These are phyloP conservation scores for Musa beccarii DNA, from an alignment of 176 grass and related monocot species.

Conservation along the genomic window DNA sequence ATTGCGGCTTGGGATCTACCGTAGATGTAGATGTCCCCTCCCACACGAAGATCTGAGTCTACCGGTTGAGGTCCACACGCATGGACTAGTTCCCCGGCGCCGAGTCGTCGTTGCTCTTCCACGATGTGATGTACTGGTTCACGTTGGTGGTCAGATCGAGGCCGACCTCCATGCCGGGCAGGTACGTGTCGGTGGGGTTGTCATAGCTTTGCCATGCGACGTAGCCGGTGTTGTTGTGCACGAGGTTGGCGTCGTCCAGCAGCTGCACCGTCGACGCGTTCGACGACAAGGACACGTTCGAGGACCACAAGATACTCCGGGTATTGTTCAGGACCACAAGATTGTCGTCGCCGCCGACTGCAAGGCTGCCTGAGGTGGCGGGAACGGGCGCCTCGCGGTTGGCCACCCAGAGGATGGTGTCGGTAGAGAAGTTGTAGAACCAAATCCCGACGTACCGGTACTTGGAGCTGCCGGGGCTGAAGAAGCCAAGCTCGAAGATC, in stretches of 20 bases:
- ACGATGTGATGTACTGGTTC: slow-evolving; percentile 38
- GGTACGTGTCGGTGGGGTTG: slow-evolving; percentile 47
- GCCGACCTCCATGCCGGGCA: slow-evolving; percentile 44
- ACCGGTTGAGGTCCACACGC: slow-evolving; percentile 38
- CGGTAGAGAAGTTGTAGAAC: slow-evolving; percentile 25
- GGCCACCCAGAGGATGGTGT: slow-evolving; percentile 54
- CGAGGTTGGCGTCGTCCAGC: slow-evolving; percentile 28
- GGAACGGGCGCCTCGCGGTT: slow-evolving; percentile 41
- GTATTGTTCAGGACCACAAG: slow-evolving; percentile 28
- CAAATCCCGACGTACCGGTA: slow-evolving; percentile 43
- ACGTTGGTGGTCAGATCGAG: slow-evolving; percentile 22
- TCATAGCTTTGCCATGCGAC: slow-evolving; percentile 45
- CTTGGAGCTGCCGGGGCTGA: slow-evolving; percentile 30
- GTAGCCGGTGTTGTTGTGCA: slow-evolving; percentile 6
- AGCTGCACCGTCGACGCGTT: slow-evolving; percentile 25
- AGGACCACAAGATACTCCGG: slow-evolving; percentile 28
- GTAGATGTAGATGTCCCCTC: background rate
- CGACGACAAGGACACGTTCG: slow-evolving; percentile 4
- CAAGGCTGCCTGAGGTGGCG: slow-evolving; percentile 18
- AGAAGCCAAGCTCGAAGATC: slow-evolving; percentile 39
- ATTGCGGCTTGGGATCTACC: background rate
- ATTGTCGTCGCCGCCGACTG: slow-evolving; percentile 29
- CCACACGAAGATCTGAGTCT: slow-evolving; percentile 65
- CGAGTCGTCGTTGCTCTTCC: slow-evolving; percentile 38
- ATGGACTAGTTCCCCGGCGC: slow-evolving; percentile 43